phyloP scores from a whole-genome alignment of 2,329 filamentous ascomycete species.

The Ophioceras dolichostomum region DNA sequence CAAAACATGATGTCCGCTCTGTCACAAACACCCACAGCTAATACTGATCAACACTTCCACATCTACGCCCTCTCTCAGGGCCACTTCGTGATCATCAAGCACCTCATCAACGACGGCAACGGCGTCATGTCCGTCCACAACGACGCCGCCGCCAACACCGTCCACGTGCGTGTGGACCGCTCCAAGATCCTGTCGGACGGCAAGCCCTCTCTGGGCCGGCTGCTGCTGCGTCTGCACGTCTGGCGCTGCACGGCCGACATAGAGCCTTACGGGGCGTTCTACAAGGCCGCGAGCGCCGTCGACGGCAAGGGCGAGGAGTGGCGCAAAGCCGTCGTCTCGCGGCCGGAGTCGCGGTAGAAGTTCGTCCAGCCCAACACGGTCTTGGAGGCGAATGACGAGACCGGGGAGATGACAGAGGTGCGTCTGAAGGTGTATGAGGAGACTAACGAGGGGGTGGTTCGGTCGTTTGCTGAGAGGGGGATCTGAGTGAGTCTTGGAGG shows the following conservation, averaged over 20 bases:
- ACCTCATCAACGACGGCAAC: conserved; percentile 39
- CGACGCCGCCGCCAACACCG: conserved; percentile 27
- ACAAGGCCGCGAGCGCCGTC: conserved; percentile 44
- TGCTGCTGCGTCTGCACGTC: conserved; percentile 47
- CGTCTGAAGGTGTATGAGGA: conserved; percentile 45
- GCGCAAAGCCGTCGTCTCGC: conserved; percentile 40
- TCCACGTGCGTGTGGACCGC: conserved; percentile 41
- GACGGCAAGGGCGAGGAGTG: conserved; percentile 38
- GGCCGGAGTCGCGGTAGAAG: conserved; percentile 44
- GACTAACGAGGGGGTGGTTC: no score
- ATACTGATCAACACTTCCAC: no score
- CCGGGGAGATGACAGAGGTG: no score
- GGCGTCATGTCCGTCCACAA: conserved; percentile 39
- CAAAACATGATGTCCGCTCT: no score
- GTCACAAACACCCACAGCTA: no score
- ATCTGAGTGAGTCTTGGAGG: no score
- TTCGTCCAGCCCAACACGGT: conserved; percentile 54
- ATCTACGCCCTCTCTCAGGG: conserved; percentile 24
- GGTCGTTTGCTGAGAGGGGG: no score
- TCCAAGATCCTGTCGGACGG: conserved; percentile 42
- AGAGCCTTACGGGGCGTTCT: conserved; percentile 36
- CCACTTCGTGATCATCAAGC: conserved; percentile 45
- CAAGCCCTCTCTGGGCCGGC: conserved; percentile 42
- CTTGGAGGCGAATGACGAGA: conserved; percentile 11
- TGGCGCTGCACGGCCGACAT: conserved; percentile 51